Evolutionary conservation across 352 stramenopile species (phyloP).

Genomic region (Phytophthora pistaciae): DNA sequence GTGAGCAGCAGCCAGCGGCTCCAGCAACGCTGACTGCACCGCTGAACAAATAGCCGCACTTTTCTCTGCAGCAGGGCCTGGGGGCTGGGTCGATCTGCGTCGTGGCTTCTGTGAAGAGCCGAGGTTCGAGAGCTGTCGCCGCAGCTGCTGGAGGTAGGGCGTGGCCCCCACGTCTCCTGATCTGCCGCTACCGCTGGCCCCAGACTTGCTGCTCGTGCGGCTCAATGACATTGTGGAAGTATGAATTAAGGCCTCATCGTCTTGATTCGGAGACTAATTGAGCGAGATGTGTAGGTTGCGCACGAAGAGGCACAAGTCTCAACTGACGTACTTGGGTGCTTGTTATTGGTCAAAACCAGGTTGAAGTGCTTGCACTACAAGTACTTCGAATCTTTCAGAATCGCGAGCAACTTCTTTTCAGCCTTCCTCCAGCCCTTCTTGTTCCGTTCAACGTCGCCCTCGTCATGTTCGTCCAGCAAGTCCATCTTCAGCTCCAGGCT

Average conservation of each 20-base stretch:
- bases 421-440: background rate
- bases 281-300: slow-evolving; percentile 1
- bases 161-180: slow-evolving; percentile 12
- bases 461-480: slow-evolving; percentile 17
- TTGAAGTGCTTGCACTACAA: background rate
- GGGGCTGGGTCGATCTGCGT: slow-evolving; percentile 14
- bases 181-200: slow-evolving; percentile 6
- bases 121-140: slow-evolving; percentile 23
- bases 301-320: slow-evolving; percentile 13
- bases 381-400: background rate
- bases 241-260: slow-evolving; percentile 6
- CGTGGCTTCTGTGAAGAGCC: slow-evolving; percentile 21
- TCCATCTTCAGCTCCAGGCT: slow-evolving; percentile 79
- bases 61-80: slow-evolving; percentile 35
- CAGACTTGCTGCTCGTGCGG: slow-evolving; percentile 23
- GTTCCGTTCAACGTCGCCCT: background rate
- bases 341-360: slow-evolving; percentile 1
- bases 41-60: slow-evolving; percentile 27
- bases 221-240: slow-evolving; percentile 15
- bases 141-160: slow-evolving; percentile 28
- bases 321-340: slow-evolving; percentile 5
- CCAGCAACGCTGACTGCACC: slow-evolving; percentile 21
- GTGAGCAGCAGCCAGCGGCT: slow-evolving; percentile 19
- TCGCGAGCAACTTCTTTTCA: background rate
- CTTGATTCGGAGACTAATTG: background rate